Evolutionary conservation across 176 grass and related monocot species (phyloP), one percentile per base, ranked within the genome.

Genomic region (Zea luxurians): DNA sequence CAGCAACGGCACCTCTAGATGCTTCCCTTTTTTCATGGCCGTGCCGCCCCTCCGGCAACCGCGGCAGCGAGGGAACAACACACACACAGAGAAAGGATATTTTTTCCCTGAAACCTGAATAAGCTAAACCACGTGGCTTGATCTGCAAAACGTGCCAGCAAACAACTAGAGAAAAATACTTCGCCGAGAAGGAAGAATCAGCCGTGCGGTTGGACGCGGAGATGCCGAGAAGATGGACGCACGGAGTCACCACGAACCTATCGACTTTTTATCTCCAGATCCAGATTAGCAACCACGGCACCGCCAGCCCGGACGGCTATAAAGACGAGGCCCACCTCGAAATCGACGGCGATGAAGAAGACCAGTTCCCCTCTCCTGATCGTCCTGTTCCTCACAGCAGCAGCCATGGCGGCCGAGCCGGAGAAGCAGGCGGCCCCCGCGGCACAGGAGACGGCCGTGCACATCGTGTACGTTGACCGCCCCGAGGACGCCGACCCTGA

Each of bases 391-490:
- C 46, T 84, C 70, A 46, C 46, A 47, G 77, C 66, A 44, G 73
- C 64, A 79, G 68, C 77, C 60, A 91, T 87, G 77, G 78, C 81
- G 38, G 53, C 81, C 77, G 61, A 80, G 61, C 85, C 85, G 53
- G 86, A 84, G 75, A 54, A 84, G 70, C 45, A 64, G 70, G 13
- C 45, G 6, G 1, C 69, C 46, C 62, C 75, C 42, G 61, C 62
- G 69, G 36, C 69, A 58, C 57, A 83, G 83, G 88, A 89, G 36
- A 86, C 88, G 54, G 55, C 90, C 81, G 88, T 91, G 57, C 83
- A 97, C 66, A 97, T 97, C 81, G 83, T 97, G 61, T 97, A 91
- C 81, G 75, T 97, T 4, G 84, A 85, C 80, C 86, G 88, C 66
- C 93, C 93, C 15, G 88, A 82, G 66, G 86, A 17, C 74, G 81